phyloP scores from a whole-genome alignment of 73 alveolate genomes.

The Paramecium sexaurelia region DNA sequence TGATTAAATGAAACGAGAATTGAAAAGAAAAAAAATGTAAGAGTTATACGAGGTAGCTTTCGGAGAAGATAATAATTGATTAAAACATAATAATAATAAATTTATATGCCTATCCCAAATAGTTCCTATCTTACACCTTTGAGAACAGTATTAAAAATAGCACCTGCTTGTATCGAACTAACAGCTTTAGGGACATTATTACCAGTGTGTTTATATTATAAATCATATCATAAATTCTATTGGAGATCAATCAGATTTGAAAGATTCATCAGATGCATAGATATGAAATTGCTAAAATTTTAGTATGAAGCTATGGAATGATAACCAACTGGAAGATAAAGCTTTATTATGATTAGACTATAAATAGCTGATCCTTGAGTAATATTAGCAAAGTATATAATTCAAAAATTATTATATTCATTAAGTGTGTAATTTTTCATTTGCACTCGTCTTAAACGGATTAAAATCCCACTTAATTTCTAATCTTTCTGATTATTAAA shows the following conservation, averaged over 20 bases:
- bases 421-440: slow-evolving; percentile 54
- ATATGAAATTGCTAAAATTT: background rate
- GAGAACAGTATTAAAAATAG: slow-evolving; percentile 56
- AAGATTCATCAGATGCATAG: slow-evolving; percentile 48
- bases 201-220: slow-evolving; percentile 58
- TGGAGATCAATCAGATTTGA: slow-evolving; percentile 67
- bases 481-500: slow-evolving; percentile 28
- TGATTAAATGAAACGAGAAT: background rate
- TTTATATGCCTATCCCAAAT: background rate
- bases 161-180: slow-evolving; percentile 57
- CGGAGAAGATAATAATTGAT: background rate
- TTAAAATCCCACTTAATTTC: slow-evolving; percentile 57
- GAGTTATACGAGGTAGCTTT: background rate
- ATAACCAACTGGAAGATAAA: slow-evolving; percentile 39
- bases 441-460: slow-evolving; percentile 30
- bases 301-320: slow-evolving; percentile 53
- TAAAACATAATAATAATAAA: too few relatives aligned
- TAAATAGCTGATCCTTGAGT: background rate
- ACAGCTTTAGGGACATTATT: slow-evolving; percentile 43
- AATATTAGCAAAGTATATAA: background rate
- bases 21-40: background rate
- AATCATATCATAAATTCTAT: slow-evolving; percentile 48
- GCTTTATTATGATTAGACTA: background rate
- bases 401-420: background rate
- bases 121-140: slow-evolving; percentile 58